phyloP scores from a whole-genome alignment of 352 stramenopile species.

The Phytophthora melonis region DNA sequence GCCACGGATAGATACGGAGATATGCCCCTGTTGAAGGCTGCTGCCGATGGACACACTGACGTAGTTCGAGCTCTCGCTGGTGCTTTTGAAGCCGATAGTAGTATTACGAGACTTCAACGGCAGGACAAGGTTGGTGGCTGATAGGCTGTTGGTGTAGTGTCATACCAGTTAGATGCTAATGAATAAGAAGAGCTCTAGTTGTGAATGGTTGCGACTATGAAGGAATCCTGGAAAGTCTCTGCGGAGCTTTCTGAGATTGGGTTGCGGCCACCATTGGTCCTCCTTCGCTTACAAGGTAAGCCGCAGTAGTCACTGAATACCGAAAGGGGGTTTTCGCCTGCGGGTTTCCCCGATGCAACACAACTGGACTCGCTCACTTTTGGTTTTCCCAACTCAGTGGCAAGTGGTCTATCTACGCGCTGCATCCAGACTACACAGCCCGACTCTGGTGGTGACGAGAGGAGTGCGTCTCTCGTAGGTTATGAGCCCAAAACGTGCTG shows the following conservation, averaged over 20 bases:
- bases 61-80: not conserved
- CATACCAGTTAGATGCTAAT: slow-evolving; percentile 8
- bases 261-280: not conserved
- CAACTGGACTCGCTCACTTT: slow-evolving; percentile 1
- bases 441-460: not conserved
- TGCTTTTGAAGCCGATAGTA: slow-evolving; percentile 1
- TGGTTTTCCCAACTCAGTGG: not conserved
- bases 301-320: slow-evolving; percentile 2
- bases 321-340: not conserved
- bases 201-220: slow-evolving; percentile 7
- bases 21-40: not conserved
- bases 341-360: slow-evolving; percentile 7
- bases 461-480: not conserved
- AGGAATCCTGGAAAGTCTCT: not conserved
- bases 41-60: not conserved
- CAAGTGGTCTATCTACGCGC: no score
- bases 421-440: not conserved
- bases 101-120: no score
- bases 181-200: not conserved
- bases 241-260: slow-evolving; percentile 1
- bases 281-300: slow-evolving; percentile 1
- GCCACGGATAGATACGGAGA: not conserved
- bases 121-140: no score
- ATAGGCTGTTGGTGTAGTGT: not conserved
- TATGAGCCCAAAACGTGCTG: not conserved